Conservation (phyloP, 1,284 basidiomycete genomes). For the Cutaneotrichosporon sp. region DNA sequence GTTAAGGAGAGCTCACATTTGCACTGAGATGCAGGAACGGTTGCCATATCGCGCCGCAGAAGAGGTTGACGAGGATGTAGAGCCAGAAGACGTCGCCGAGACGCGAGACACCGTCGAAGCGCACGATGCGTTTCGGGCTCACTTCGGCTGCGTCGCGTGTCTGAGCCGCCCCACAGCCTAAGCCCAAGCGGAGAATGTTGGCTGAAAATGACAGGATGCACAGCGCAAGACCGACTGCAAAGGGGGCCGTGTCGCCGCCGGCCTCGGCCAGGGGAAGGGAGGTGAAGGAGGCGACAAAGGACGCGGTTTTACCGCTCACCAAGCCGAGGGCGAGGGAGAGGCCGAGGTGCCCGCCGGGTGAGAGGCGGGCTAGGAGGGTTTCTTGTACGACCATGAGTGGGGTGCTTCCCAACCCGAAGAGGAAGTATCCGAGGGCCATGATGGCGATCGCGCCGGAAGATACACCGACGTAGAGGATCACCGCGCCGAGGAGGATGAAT, state of each 20-base stretch:
- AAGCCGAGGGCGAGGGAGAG: constrained; percentile 74
- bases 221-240: constrained; percentile 66
- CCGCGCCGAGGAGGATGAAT: constrained; percentile 63
- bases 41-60: constrained; percentile 74
- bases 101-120: constrained; percentile 38
- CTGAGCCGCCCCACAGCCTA: constrained; percentile 64
- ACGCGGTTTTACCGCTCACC: constrained; percentile 71
- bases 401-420: constrained; percentile 74
- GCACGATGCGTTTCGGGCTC: constrained; percentile 25
- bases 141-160: constrained; percentile 58
- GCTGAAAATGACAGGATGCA: constrained; percentile 65
- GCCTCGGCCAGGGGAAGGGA: constrained; percentile 52
- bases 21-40: constrained; percentile 74
- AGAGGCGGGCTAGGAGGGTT: constrained; percentile 64
- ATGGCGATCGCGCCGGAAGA: constrained; percentile 20
- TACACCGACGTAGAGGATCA: constrained; percentile 35
- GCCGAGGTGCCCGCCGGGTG: constrained; percentile 69
- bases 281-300: constrained; percentile 69
- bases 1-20: constrained; percentile 56
- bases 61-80: constrained; percentile 62
- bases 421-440: constrained; percentile 54
- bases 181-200: constrained; percentile 68
- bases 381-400: constrained; percentile 62
- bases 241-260: constrained; percentile 68
- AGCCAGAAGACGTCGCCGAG: constrained; percentile 78